phyloP scores from a whole-genome alignment of 257 asterid species.

The Solanum boliviense region DNA sequence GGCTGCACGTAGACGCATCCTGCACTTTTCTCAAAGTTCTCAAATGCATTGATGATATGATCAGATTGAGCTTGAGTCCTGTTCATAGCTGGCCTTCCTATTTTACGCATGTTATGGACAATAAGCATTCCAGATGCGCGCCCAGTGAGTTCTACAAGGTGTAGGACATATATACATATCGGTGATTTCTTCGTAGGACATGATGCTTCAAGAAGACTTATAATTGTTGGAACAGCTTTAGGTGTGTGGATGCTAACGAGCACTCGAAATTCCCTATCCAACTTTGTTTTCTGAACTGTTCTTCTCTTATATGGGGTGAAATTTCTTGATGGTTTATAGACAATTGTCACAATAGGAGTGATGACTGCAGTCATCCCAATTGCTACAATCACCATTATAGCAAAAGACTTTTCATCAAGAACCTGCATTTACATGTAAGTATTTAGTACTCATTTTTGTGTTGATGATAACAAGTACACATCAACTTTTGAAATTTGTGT shows the following conservation, averaged over 20 bases:
- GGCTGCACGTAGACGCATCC: constrained; percentile 57
- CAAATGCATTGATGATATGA: constrained; percentile 81
- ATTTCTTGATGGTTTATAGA: constrained; percentile 63
- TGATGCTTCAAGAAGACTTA: constrained; percentile 80
- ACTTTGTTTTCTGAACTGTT: constrained; percentile 49
- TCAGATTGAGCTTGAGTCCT: constrained; percentile 84
- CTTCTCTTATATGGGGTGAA: constrained; percentile 51
- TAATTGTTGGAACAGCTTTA: constrained; percentile 74
- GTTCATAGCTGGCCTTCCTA: constrained; percentile 57
- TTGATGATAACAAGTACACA: not conserved
- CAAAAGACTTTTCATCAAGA: constrained; percentile 62
- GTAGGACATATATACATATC: constrained; percentile 54
- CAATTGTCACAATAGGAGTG: constrained; percentile 48
- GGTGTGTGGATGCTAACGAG: constrained; percentile 72
- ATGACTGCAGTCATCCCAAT: constrained; percentile 60
- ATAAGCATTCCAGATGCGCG: constrained; percentile 94
- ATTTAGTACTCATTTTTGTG: not conserved
- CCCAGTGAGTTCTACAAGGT: constrained; percentile 88
- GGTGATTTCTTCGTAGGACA: constrained; percentile 70
- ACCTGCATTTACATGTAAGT: constrained; percentile 24
- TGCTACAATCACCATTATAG: constrained; percentile 80
- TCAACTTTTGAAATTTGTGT: not conserved
- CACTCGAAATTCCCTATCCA: constrained; percentile 58
- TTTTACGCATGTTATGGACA: constrained; percentile 58
- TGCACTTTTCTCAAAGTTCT: constrained; percentile 63